phyloP scores from a whole-genome alignment of 495 filamentous ascomycete species.

The Viridothelium virens region DNA sequence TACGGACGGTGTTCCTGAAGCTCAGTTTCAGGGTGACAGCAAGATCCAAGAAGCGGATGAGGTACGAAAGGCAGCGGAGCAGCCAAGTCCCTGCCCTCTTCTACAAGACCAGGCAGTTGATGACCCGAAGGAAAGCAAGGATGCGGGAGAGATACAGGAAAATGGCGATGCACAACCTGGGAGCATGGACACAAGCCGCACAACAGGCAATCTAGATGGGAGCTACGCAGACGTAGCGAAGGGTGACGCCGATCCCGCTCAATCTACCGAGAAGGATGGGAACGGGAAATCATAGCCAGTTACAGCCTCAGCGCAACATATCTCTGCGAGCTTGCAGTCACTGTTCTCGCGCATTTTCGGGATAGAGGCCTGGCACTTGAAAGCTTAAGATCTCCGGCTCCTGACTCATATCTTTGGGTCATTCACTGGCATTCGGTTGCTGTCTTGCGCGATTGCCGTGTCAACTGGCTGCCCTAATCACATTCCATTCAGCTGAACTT shows the following conservation, averaged over 20 bases:
- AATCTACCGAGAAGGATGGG: not conserved
- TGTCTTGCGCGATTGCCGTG: too few relatives aligned
- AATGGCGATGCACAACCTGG: not conserved
- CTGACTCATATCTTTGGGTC: too few relatives aligned
- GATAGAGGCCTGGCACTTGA: too few relatives aligned
- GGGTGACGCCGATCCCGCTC: not conserved
- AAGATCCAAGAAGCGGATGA: not conserved
- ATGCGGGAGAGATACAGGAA: not conserved
- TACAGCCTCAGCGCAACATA: too few relatives aligned
- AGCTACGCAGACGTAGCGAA: conserved; percentile 1
- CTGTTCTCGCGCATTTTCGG: too few relatives aligned
- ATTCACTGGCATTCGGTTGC: too few relatives aligned
- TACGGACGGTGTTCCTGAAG: not conserved
- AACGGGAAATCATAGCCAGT: not conserved
- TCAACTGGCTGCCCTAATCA: too few relatives aligned
- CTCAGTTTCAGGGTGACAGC: not conserved
- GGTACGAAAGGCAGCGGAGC: not conserved
- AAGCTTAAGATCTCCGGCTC: too few relatives aligned
- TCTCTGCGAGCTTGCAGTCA: too few relatives aligned
- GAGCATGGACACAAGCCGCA: conserved; percentile 4
- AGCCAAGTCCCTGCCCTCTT: not conserved
- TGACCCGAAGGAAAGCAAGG: not conserved
- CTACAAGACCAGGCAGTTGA: not conserved
- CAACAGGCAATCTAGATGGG: not conserved
- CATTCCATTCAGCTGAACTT: too few relatives aligned